Base-by-base conservation (phyloP, 805 yeast genomes). In the Candida montana region DNA sequence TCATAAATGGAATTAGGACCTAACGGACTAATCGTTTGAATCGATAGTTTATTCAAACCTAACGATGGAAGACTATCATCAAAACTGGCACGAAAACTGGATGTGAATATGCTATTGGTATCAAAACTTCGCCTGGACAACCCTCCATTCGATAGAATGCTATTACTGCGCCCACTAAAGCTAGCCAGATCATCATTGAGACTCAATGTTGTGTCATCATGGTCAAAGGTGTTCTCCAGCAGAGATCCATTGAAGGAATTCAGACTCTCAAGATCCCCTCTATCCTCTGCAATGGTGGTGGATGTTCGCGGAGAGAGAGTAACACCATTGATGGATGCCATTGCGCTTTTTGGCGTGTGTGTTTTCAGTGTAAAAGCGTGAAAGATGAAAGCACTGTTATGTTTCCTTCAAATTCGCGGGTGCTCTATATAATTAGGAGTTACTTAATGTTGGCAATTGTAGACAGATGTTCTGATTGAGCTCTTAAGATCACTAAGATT, bases 1-100 rank as follows among this genome's bases (percentile, higher is more conserved):
- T 84, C 93, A 55, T 74, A 85, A 27, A 88, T 79, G 5, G 95
- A 81, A 54, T 85, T 86, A 37, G 83, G 79, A 2, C 86, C 86
- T 50, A 82, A 58, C 2, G 85, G 81, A 19, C 79, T 71, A 12
- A 71, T 67, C 2, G 65, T 53, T 9, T 63, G 52, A 18, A 63
- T 64, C 0, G 70, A 64, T 10, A 68, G 47, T 31, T 62, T 62
- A 48, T 69, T 71, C 34, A 63, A 51, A 0, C 75, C 76, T 33
- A 68, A 46, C 1, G 64, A 56, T 2, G 64, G 62, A 11, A 49
- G 37, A 15, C 66, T 55, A 29, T 66, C 69, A 39, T 68, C 72
- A 24, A 63, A 45, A 36, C 62, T 54, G 23, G 58, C 63, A 11
- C 62, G 44, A 45, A 57, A 57, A 30, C 56, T 49, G 5, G 61